Percentiles rank a stretch among this genome's conserved stretches.
These are phyloP conservation scores for Leccinum rimulosum DNA, from an alignment of 768 basidiomycete genomes.

Conservation along the genomic window DNA sequence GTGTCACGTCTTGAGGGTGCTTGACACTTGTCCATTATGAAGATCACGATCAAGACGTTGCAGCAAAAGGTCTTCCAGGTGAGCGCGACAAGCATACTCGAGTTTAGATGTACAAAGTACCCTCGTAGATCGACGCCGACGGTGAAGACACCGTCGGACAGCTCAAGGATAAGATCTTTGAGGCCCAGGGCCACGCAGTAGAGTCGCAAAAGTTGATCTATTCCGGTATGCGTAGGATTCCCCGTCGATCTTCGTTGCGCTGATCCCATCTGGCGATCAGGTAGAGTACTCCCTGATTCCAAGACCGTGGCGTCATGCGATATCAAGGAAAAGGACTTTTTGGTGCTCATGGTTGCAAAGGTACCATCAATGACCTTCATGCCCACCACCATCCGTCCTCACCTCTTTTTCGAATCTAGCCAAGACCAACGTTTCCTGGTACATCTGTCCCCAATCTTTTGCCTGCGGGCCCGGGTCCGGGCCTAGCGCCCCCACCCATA, in stretches of 20 bases:
- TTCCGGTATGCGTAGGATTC: slow-evolving; percentile 56
- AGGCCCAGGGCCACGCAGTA: slow-evolving; percentile 69
- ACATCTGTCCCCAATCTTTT: slow-evolving; percentile 21
- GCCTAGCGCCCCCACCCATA: slow-evolving; percentile 11
- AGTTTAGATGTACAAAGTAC: not conserved
- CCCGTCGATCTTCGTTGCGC: slow-evolving; percentile 2
- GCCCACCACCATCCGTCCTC: not conserved
- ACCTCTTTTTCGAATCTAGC: slow-evolving; percentile 36
- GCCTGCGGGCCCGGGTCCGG: slow-evolving; percentile 8
- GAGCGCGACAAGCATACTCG: slow-evolving; percentile 7
- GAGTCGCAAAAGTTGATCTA: slow-evolving; percentile 91
- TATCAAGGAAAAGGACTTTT: slow-evolving; percentile 98
- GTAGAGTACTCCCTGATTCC: slow-evolving; percentile 86
- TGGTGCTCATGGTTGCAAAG: slow-evolving; percentile 99
- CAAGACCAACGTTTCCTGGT: slow-evolving; percentile 45
- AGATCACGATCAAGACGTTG: slow-evolving; percentile 93
- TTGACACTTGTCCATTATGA: slow-evolving; percentile 52
- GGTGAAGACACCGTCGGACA: slow-evolving; percentile 66
- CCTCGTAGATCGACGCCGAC: slow-evolving; percentile 70
- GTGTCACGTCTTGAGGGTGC: slow-evolving; percentile 17
- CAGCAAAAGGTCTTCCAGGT: slow-evolving; percentile 91
- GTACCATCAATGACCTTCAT: slow-evolving; percentile 40
- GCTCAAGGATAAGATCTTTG: slow-evolving; percentile 83
- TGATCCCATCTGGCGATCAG: slow-evolving; percentile 39
- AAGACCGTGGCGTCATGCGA: slow-evolving; percentile 85